These are phyloP conservation scores for Puccinia horiana DNA, from an alignment of 1,284 basidiomycete species.

Conservation along the genomic window DNA sequence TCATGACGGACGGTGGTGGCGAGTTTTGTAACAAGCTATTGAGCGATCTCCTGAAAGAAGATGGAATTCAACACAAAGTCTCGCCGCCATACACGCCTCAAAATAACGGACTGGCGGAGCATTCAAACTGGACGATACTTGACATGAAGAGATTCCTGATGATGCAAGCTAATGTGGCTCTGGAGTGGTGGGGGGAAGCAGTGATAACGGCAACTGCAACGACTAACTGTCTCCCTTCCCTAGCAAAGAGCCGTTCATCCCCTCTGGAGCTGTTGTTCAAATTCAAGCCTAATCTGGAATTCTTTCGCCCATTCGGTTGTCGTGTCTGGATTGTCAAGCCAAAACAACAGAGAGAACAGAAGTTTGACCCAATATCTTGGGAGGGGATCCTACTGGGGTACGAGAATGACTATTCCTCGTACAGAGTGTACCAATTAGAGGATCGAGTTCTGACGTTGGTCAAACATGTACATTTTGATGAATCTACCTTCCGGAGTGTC, in stretches of 20 bases:
- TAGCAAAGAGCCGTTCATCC: neutral
- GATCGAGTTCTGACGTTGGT: neutral
- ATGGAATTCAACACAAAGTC: neutral
- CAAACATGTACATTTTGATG: neutral
- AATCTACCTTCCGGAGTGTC: neutral
- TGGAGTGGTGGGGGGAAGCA: too few relatives aligned
- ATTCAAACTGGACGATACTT: neutral
- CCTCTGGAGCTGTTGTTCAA: neutral
- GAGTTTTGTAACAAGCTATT: neutral
- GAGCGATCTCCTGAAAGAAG: too few relatives aligned
- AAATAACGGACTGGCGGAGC: neutral
- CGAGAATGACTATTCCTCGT: too few relatives aligned
- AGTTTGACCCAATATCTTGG: too few relatives aligned
- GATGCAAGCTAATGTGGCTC: neutral
- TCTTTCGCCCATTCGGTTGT: neutral
- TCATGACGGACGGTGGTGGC: neutral
- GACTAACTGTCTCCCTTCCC: neutral
- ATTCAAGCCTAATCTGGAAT: neutral
- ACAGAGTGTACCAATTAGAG: neutral
- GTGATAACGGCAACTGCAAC: too few relatives aligned
- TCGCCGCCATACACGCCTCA: neutral
- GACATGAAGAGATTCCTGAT: neutral
- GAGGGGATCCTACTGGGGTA: too few relatives aligned
- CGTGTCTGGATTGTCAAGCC: neutral
- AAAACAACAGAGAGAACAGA: neutral